These are phyloP conservation scores for Cardiosporidium cionae DNA, from an alignment of 169 alveolate species.

Conservation along the genomic window DNA sequence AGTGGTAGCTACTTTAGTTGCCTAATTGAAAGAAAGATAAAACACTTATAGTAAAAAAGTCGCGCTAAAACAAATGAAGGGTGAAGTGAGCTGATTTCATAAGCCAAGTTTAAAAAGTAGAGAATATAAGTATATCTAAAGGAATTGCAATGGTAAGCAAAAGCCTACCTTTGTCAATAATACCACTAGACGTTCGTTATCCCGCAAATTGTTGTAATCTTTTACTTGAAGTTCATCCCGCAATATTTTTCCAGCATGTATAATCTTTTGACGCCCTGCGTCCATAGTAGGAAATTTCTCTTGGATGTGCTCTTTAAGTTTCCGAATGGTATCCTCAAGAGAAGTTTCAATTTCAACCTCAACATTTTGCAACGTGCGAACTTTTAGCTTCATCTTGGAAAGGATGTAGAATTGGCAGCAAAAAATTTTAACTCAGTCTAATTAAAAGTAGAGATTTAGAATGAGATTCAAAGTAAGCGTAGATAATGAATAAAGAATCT, in stretches of 20 bases:
- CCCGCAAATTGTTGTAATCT: conserved; percentile 46
- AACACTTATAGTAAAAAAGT: too few species aligned
- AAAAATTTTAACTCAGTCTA: background rate
- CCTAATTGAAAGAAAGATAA: too few species aligned
- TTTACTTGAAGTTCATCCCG: conserved; percentile 37
- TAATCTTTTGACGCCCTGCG: conserved; percentile 49
- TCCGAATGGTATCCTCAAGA: conserved; percentile 40
- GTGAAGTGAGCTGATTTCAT: too few species aligned
- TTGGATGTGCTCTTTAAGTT: conserved; percentile 52
- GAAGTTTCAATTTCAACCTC: conserved; percentile 62
- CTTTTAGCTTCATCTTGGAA: conserved; percentile 48
- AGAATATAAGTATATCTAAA: too few species aligned
- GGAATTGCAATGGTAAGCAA: too few species aligned
- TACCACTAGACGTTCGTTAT: conserved; percentile 61
- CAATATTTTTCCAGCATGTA: conserved; percentile 61
- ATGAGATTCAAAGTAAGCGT: background rate
- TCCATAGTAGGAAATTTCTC: conserved; percentile 46
- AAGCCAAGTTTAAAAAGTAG: too few species aligned
- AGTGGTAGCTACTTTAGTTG: too few species aligned
- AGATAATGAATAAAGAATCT: background rate
- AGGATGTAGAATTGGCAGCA: background rate
- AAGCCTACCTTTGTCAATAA: conserved; percentile 52
- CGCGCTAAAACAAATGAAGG: too few species aligned
- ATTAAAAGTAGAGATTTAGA: background rate
- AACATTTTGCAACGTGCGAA: conserved; percentile 57